Conservation (phyloP, 2,329 filamentous ascomycete species). For the Apiospora hydei region DNA sequence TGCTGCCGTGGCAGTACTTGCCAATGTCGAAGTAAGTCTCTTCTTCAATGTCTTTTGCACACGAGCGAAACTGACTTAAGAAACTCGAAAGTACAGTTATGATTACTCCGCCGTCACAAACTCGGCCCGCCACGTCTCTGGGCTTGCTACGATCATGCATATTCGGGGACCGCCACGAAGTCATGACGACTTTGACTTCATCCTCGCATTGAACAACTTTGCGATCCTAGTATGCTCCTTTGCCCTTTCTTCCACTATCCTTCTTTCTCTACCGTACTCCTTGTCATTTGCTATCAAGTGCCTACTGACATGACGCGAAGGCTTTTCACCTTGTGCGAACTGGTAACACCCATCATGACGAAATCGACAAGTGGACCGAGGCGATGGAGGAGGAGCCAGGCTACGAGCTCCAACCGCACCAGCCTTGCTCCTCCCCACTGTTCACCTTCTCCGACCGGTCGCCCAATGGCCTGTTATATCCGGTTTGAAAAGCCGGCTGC, state of each 20-base stretch:
- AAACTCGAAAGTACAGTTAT: neutral
- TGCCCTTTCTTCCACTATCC: neutral
- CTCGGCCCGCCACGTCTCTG: neutral
- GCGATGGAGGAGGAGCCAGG: neutral
- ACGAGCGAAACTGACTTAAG: neutral
- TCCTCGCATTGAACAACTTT: neutral
- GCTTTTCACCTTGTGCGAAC: too few species aligned
- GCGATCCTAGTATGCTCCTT: neutral
- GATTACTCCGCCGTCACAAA: neutral
- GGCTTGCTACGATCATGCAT: neutral
- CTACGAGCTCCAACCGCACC: neutral
- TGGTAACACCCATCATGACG: too few species aligned
- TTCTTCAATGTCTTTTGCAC: too few species aligned
- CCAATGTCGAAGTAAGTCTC: neutral
- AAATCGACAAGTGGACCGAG: neutral
- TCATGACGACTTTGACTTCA: neutral
- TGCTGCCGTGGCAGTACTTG: neutral
- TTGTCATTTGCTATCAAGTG: too few species aligned
- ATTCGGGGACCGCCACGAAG: neutral
- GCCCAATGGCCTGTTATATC: neutral
- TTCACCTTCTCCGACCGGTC: neutral
- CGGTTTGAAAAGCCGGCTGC: neutral
- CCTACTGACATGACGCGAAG: neutral
- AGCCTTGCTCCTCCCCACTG: too few species aligned
- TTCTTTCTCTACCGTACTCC: neutral